A percentile compares a stretch with the other conserved stretches of the same genome.
These are phyloP conservation scores for Boletus reticuloceps DNA, from an alignment of 768 basidiomycete species.

Conservation along the genomic window DNA sequence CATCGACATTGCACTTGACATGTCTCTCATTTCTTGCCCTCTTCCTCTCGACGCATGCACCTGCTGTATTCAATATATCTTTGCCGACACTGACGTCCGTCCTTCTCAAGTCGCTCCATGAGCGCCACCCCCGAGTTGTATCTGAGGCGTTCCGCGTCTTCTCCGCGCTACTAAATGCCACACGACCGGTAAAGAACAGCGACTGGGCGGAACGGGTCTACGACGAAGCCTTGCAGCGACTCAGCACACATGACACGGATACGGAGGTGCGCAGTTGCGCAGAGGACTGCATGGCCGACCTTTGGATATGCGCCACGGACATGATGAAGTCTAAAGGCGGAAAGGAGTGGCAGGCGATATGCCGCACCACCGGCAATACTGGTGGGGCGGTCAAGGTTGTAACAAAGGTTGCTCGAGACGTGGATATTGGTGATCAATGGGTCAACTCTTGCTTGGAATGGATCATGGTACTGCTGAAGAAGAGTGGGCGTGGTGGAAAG, in stretches of 20 bases:
- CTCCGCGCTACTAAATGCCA: slow-evolving; percentile 73
- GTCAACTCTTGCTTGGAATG: slow-evolving; percentile 77
- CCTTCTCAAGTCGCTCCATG: slow-evolving; percentile 69
- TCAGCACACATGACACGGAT: slow-evolving; percentile 84
- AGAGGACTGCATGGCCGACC: slow-evolving; percentile 78
- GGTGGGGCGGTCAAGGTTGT: slow-evolving; percentile 80
- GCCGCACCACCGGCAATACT: slow-evolving; percentile 65
- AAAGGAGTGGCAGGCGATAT: slow-evolving; percentile 80
- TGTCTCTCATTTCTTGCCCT: slow-evolving; percentile 82
- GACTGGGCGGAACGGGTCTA: slow-evolving; percentile 77
- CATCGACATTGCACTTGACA: slow-evolving; percentile 79
- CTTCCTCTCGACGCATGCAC: slow-evolving; percentile 70
- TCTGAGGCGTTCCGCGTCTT: slow-evolving; percentile 88
- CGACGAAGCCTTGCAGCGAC: slow-evolving; percentile 62
- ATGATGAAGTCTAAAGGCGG: slow-evolving; percentile 58
- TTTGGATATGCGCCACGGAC: slow-evolving; percentile 87
- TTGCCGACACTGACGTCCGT: slow-evolving; percentile 71
- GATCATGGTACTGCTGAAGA: slow-evolving; percentile 70
- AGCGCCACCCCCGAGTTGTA: slow-evolving; percentile 86
- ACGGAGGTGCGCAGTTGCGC: slow-evolving; percentile 84
- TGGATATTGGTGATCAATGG: slow-evolving; percentile 73
- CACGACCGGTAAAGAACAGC: slow-evolving; percentile 62
- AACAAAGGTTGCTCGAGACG: slow-evolving; percentile 76
- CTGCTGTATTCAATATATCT: slow-evolving; percentile 53
- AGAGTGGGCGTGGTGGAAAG: slow-evolving; percentile 77